Percentiles rank a stretch among this genome's conserved stretches.
phyloP scores from a whole-genome alignment of 2,329 filamentous ascomycete species.

The Fusarium illudens region DNA sequence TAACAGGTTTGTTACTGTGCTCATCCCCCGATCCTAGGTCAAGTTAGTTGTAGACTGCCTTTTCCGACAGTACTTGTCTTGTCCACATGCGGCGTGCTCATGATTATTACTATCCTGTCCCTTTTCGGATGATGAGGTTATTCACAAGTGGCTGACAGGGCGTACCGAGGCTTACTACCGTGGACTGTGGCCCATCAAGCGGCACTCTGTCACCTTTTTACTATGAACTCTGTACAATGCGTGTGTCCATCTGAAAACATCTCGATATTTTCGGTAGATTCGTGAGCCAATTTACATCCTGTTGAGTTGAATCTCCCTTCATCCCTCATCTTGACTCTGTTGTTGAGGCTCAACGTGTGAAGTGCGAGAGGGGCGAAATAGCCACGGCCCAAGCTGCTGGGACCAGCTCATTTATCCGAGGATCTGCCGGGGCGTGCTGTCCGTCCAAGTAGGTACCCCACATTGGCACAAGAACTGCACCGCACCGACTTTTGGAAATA shows the following conservation, averaged over 20 bases:
- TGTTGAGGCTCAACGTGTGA: constrained; percentile 22
- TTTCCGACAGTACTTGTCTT: background rate
- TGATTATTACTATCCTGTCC: background rate
- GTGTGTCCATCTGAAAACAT: background rate
- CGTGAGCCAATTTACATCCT: background rate
- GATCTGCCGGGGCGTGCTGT: constrained; percentile 39
- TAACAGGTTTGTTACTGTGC: background rate
- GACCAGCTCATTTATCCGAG: constrained; percentile 36
- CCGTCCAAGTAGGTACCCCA: constrained; percentile 43
- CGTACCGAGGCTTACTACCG: background rate
- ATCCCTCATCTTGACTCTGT: background rate
- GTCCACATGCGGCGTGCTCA: background rate
- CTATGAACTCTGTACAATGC: background rate
- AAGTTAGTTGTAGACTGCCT: background rate
- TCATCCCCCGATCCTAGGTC: background rate
- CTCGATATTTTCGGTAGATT: background rate
- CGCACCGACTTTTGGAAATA: constrained; percentile 53
- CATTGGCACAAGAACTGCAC: constrained; percentile 49
- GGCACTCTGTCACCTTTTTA: background rate
- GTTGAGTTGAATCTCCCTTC: background rate
- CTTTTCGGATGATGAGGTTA: background rate
- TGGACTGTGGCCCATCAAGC: background rate
- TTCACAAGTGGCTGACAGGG: background rate
- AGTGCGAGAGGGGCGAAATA: constrained; percentile 23
- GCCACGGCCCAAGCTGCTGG: constrained; percentile 23